Percentiles rank a stretch among this genome's conserved stretches.
phyloP scores from a whole-genome alignment of 2,329 filamentous ascomycete species.

The Thermomyces lanuginosus region DNA sequence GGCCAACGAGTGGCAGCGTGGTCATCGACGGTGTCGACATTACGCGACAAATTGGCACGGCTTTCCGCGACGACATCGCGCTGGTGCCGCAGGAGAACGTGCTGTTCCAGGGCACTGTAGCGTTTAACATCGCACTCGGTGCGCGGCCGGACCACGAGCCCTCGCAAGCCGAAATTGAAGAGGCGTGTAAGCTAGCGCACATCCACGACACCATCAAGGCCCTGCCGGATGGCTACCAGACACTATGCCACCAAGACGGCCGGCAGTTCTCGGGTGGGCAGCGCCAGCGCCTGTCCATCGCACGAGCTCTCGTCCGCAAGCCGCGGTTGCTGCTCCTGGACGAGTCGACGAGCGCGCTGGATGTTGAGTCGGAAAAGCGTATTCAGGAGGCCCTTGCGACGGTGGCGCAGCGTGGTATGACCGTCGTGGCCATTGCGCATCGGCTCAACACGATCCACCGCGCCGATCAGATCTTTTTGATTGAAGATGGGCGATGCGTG shows the following conservation, averaged over 20 bases:
- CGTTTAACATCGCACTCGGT: conserved; percentile 32
- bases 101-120: conserved; percentile 33
- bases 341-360: conserved; percentile 44
- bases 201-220: conserved; percentile 52
- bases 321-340: conserved; percentile 43
- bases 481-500: conserved; percentile 33
- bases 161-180: conserved; percentile 45
- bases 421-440: conserved; percentile 27
- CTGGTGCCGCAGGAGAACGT: conserved; percentile 34
- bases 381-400: conserved; percentile 28
- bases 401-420: conserved; percentile 16
- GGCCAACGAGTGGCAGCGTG: conserved; percentile 33
- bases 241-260: conserved; percentile 39
- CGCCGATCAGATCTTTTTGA: conserved; percentile 67
- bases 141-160: conserved; percentile 37
- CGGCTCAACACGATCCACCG: conserved; percentile 25
- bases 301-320: conserved; percentile 39
- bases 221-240: conserved; percentile 50
- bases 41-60: conserved; percentile 19
- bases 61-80: conserved; percentile 30
- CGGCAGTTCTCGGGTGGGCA: conserved; percentile 42
- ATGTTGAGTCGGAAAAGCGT: conserved; percentile 36
- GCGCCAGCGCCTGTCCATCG: conserved; percentile 42
- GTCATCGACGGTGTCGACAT: conserved; percentile 37
- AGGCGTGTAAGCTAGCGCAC: conserved; percentile 50